These are phyloP conservation scores for Phyllosticta citrichinensis DNA, from an alignment of 2,329 filamentous ascomycete genomes.

Conservation along the genomic window DNA sequence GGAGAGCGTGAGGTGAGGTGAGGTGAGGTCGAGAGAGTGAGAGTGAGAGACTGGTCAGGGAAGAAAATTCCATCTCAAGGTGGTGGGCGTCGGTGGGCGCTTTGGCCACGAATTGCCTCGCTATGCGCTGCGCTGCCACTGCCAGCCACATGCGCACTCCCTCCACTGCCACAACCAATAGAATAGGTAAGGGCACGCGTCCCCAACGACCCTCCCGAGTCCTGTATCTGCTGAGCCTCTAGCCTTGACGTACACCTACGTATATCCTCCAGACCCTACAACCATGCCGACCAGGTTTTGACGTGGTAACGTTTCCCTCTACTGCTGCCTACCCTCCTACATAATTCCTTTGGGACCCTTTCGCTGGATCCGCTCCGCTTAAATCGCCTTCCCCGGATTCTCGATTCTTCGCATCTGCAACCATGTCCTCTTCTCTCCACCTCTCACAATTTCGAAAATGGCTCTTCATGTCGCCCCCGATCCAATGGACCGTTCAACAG, in stretches of 20 bases:
- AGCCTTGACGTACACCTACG: neutral
- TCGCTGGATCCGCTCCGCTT: neutral
- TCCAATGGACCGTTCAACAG: slow-evolving; percentile 76
- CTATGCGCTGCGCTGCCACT: no score
- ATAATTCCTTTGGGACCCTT: neutral
- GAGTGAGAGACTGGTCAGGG: neutral
- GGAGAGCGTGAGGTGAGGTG: neutral
- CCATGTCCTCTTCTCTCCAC: slow-evolving; percentile 38
- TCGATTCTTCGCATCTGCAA: neutral
- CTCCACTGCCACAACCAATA: no score
- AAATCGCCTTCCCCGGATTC: neutral
- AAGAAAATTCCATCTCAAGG: neutral
- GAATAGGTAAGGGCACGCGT: neutral
- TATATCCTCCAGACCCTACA: neutral
- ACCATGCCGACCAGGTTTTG: neutral
- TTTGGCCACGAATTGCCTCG: no score
- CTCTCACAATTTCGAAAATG: slow-evolving; percentile 58
- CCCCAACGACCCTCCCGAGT: neutral
- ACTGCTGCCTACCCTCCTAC: neutral
- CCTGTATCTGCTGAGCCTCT: neutral
- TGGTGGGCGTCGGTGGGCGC: neutral
- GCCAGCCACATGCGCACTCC: no score
- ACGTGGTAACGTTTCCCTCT: neutral
- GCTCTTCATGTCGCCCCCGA: slow-evolving; percentile 78
- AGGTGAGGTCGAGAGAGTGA: neutral